Evolutionary conservation across 2,329 filamentous ascomycete species (phyloP), one percentile per base, ranked within the genome.

Genomic region (Claviceps arundinis): DNA sequence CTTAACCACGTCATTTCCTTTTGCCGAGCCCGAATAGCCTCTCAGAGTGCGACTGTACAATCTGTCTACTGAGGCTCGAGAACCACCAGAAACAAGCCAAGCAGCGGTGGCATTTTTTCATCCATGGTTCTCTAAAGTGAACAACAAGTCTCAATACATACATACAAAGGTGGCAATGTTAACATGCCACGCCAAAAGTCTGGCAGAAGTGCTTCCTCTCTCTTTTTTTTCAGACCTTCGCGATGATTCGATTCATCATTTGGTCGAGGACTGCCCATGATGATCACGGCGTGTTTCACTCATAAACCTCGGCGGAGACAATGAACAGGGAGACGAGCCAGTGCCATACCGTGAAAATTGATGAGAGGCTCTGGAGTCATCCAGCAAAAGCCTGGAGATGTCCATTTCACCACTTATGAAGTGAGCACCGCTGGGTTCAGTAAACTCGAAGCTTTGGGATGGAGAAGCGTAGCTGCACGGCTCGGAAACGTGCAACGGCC

Each of bases 331-430:
- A 24, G 55, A 53, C 22, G 55, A 56, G 5, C 69, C 66, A 7
- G 57, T 40, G 13, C 57, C 60, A 24, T 63, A 59, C 17, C 65
- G 60, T 26, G 59, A 50, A 40, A 54, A 58, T 19, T 56, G 47
- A 45, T 60, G 64, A 8, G 55, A 52, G 3, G 63, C 52, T 53
- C 68, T 68, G 4, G 66, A 65, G 55, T 80, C 77, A 50, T 81
- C 77, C n/a, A 82, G 68, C 2, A 82, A 62, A 2, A 83, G 68
- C 13, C 79, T 72, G 16, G 77, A 78, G 46, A 82, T 80, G 50
- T 80, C 79, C 79, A 82, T 82, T 60, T 81, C 79, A 16, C 76
- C 73, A 3, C 69, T 70, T 47, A 70, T 62, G 51, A 72, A 67
- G 2, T 73, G 68, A 2, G 68, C 60, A 4, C 63, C 61, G 9